phyloP scores from a whole-genome alignment of 805 yeast genomes.

The Candida ovalis region DNA sequence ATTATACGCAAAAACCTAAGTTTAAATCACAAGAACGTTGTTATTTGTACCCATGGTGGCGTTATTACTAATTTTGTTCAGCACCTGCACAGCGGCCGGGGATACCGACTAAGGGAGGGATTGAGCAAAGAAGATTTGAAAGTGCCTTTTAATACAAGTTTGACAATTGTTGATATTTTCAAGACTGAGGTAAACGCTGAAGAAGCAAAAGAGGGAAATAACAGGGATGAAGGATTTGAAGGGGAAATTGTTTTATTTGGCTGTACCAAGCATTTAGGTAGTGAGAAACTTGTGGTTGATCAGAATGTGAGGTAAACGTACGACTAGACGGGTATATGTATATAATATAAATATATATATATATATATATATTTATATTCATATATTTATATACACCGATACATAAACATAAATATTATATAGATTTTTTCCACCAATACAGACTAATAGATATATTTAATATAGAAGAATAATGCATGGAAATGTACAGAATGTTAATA shows the following conservation, averaged over 20 bases:
- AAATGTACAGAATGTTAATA: no score
- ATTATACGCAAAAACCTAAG: constrained; percentile 37
- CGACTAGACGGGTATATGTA: not conserved
- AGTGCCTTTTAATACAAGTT: constrained; percentile 74
- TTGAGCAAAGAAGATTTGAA: constrained; percentile 39
- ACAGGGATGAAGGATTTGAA: constrained; percentile 38
- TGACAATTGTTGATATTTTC: constrained; percentile 57
- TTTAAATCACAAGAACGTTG: constrained; percentile 42
- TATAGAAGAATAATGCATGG: no score
- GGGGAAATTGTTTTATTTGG: constrained; percentile 44
- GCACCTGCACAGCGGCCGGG: constrained; percentile 40
- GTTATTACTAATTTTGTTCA: constrained; percentile 60
- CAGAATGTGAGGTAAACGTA: not conserved
- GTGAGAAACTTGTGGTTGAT: not conserved
- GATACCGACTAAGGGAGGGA: constrained; percentile 36
- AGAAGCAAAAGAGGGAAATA: constrained; percentile 33
- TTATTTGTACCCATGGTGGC: constrained; percentile 79
- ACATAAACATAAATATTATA: no score
- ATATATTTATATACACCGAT: not conserved
- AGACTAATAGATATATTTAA: no score
- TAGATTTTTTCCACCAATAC: no score
- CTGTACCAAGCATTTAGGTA: constrained; percentile 60
- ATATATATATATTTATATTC: not conserved
- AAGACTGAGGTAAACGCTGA: no score
- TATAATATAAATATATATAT: not conserved